Percentiles rank a stretch among this genome's conserved stretches.
These are phyloP conservation scores for Zygoascus sp. DNA, from an alignment of 1,139 yeast species.

Conservation along the genomic window DNA sequence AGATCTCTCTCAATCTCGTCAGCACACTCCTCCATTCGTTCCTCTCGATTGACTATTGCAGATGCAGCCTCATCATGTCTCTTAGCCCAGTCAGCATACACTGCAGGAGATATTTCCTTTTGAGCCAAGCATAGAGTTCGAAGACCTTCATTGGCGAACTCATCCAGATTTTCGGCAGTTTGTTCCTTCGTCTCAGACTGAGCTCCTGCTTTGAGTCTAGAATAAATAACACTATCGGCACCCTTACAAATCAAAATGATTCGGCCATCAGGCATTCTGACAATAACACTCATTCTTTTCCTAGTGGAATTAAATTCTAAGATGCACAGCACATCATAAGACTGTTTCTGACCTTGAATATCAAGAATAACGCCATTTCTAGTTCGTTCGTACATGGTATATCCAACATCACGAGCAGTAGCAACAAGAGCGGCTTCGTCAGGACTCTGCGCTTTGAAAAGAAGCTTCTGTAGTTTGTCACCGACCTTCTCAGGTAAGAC, in stretches of 20 bases:
- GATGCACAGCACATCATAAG: constrained; percentile 66
- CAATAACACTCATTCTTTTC: constrained; percentile 94
- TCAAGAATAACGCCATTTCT: constrained; percentile 65
- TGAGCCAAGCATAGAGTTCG: constrained; percentile 92
- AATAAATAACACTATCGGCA: constrained; percentile 87
- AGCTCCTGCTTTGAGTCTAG: constrained; percentile 41
- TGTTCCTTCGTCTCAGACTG: constrained; percentile 44
- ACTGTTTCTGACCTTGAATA: constrained; percentile 65
- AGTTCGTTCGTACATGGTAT: constrained; percentile 68
- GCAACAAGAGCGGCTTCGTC: constrained; percentile 95
- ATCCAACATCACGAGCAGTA: constrained; percentile 89
- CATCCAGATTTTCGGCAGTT: constrained; percentile 80
- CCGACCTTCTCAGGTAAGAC: constrained; percentile 64
- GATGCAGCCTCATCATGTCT: constrained; percentile 68
- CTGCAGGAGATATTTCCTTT: constrained; percentile 57
- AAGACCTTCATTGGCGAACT: constrained; percentile 90
- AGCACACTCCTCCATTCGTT: constrained; percentile 64
- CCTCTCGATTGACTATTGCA: constrained; percentile 73
- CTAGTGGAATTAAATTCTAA: constrained; percentile 86
- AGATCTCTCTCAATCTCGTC: constrained; percentile 73
- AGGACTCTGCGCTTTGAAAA: constrained; percentile 92
- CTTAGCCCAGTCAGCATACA: constrained; percentile 61
- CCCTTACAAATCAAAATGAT: constrained; percentile 76
- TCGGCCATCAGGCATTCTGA: constrained; percentile 51
- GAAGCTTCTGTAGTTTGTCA: constrained; percentile 48